phyloP scores from a whole-genome alignment of 495 filamentous ascomycete species.

The Hyaloscypha finlandica region DNA sequence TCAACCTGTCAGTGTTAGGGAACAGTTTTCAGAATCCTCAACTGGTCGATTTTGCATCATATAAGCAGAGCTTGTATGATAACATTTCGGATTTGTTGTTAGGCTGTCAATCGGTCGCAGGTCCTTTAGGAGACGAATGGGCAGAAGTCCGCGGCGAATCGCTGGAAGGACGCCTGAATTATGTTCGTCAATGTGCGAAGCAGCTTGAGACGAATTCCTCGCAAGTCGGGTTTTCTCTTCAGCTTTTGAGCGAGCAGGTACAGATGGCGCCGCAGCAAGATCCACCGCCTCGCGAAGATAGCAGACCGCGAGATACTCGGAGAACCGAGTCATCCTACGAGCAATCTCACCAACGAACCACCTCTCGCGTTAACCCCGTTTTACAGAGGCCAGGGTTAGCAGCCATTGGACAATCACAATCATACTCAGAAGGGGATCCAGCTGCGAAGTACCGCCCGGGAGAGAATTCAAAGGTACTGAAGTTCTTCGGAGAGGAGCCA shows the following conservation, averaged over 20 bases:
- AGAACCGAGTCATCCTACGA: slow-evolving; percentile 48
- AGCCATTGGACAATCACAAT: slow-evolving; percentile 56
- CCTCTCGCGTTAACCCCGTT: slow-evolving; percentile 41
- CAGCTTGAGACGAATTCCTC: slow-evolving; percentile 85
- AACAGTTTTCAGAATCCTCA: slow-evolving; percentile 80
- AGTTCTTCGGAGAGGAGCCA: slow-evolving; percentile 83
- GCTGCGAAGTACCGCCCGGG: slow-evolving; percentile 62
- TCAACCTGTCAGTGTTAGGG: slow-evolving; percentile 75
- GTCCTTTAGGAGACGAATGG: slow-evolving; percentile 94
- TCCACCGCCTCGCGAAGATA: slow-evolving; percentile 41
- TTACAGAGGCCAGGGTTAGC: slow-evolving; percentile 27
- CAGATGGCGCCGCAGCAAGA: slow-evolving; percentile 49
- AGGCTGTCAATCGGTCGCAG: slow-evolving; percentile 82
- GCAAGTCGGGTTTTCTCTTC: slow-evolving; percentile 83
- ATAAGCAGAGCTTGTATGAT: slow-evolving; percentile 93
- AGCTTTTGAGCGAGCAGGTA: slow-evolving; percentile 81
- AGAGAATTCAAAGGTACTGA: slow-evolving; percentile 78
- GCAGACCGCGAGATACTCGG: slow-evolving; percentile 40
- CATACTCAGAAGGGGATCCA: slow-evolving; percentile 65
- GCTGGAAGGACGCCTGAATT: slow-evolving; percentile 83
- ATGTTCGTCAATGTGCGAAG: slow-evolving; percentile 70
- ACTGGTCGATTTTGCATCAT: slow-evolving; percentile 80
- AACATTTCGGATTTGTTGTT: slow-evolving; percentile 86
- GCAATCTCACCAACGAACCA: slow-evolving; percentile 47
- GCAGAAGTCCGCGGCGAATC: slow-evolving; percentile 86